phyloP scores from a whole-genome alignment of 495 filamentous ascomycete genomes.

The Aspergillus incahuasiensis region DNA sequence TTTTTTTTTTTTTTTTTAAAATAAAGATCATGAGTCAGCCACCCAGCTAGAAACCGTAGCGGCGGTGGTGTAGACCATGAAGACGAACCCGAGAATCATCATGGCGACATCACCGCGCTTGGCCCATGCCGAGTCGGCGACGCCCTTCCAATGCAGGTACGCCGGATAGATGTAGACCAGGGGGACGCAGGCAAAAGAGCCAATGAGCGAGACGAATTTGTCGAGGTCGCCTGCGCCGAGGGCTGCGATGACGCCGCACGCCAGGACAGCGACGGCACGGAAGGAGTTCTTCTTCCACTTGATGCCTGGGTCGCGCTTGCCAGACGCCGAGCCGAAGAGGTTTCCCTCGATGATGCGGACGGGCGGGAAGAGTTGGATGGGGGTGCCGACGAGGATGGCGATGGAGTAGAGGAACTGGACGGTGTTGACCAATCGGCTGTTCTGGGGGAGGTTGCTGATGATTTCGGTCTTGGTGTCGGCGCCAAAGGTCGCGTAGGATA shows the following conservation, averaged over 20 bases:
- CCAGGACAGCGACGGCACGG: conserved; percentile 72
- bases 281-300: conserved; percentile 97
- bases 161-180: conserved; percentile 91
- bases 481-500: conserved; percentile 91
- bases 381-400: conserved; percentile 82
- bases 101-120: conserved; percentile 51
- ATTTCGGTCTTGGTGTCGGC: conserved; percentile 86
- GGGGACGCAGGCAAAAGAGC: conserved; percentile 90
- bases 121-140: conserved; percentile 43
- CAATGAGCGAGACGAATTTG: conserved; percentile 89
- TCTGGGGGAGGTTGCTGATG: conserved; percentile 85
- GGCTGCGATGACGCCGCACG: conserved; percentile 79
- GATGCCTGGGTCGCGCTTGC: conserved; percentile 82
- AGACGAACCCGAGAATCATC: conserved; percentile 50
- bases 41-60: conserved; percentile 45
- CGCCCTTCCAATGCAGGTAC: conserved; percentile 54
- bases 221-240: conserved; percentile 81
- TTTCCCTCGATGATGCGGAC: conserved; percentile 61
- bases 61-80: conserved; percentile 59
- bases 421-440: conserved; percentile 79
- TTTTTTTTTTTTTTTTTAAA: no score
- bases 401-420: conserved; percentile 88
- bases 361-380: conserved; percentile 90
- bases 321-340: conserved; percentile 63
- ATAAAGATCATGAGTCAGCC: conserved; percentile 7